Conservation (phyloP, 768 basidiomycete species). For the Phylloporus scabripes region DNA sequence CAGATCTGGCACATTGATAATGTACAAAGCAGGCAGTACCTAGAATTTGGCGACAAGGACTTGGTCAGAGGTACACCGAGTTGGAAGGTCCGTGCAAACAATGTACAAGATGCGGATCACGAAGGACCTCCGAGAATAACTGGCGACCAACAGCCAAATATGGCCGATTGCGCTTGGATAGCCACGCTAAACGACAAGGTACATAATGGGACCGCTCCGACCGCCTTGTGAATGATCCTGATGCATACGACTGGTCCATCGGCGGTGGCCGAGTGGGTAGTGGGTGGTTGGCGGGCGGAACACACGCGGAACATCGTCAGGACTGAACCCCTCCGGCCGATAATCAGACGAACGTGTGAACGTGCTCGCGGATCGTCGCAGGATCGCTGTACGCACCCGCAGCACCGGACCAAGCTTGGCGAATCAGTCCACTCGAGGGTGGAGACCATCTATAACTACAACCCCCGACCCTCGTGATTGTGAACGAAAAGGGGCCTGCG, state of each 20-base stretch:
- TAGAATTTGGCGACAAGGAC: background rate
- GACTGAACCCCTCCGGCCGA: background rate
- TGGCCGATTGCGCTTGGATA: background rate
- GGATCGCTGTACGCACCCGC: background rate
- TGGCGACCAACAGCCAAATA: background rate
- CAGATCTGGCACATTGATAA: background rate
- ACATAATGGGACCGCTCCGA: background rate
- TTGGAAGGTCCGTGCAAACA: conserved; percentile 1
- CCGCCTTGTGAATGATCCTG: background rate
- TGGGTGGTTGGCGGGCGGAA: background rate
- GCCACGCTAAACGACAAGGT: background rate
- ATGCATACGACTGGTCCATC: background rate
- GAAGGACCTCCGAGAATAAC: background rate
- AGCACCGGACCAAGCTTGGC: background rate
- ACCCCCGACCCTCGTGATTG: too few relatives aligned
- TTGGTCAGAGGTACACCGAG: conserved; percentile 1
- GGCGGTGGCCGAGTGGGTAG: background rate
- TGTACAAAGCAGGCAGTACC: background rate
- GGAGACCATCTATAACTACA: background rate
- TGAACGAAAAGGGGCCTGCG: background rate
- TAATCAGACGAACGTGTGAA: background rate
- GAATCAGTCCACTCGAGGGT: background rate
- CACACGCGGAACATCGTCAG: background rate
- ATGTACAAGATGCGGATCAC: background rate
- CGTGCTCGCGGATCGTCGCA: conserved; percentile 1